phyloP scores from a whole-genome alignment of 371 early-diverging fungal species.

The Mucor mucedo region DNA sequence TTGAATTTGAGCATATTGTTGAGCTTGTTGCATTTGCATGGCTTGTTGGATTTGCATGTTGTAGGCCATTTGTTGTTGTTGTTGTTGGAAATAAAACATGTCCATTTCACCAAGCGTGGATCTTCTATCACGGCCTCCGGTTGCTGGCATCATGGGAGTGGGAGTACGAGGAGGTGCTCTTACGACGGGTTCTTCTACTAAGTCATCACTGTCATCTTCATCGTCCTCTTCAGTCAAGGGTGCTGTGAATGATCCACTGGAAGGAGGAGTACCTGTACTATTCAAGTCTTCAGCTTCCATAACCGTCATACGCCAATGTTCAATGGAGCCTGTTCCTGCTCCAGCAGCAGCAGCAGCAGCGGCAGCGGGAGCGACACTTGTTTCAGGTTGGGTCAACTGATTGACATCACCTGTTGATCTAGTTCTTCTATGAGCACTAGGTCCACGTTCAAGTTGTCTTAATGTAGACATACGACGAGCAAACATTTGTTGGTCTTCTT shows the following conservation, averaged over 20 bases:
- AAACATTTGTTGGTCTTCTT: constrained; percentile 19
- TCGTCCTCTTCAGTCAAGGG: constrained; percentile 4
- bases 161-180: background rate
- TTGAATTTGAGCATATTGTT: constrained; percentile 34
- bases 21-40: constrained; percentile 40
- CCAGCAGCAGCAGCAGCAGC: background rate
- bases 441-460: constrained; percentile 34
- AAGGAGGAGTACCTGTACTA: constrained; percentile 1
- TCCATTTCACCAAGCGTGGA: constrained; percentile 45
- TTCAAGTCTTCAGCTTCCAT: constrained; percentile 29
- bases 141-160: background rate
- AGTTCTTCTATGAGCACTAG: constrained; percentile 35
- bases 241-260: constrained; percentile 8
- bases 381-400: constrained; percentile 4
- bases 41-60: constrained; percentile 36
- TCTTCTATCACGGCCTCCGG: constrained; percentile 22
- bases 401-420: constrained; percentile 31
- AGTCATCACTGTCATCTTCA: constrained; percentile 8
- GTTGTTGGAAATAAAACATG: constrained; percentile 33
- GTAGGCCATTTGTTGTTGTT: constrained; percentile 27
- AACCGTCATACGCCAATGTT: constrained; percentile 32
- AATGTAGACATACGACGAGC: constrained; percentile 38
- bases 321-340: constrained; percentile 18
- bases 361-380: background rate
- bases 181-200: constrained; percentile 24